These are phyloP conservation scores for Fraxinus platypoda DNA, from an alignment of 305 asterid genomes.

Conservation along the genomic window DNA sequence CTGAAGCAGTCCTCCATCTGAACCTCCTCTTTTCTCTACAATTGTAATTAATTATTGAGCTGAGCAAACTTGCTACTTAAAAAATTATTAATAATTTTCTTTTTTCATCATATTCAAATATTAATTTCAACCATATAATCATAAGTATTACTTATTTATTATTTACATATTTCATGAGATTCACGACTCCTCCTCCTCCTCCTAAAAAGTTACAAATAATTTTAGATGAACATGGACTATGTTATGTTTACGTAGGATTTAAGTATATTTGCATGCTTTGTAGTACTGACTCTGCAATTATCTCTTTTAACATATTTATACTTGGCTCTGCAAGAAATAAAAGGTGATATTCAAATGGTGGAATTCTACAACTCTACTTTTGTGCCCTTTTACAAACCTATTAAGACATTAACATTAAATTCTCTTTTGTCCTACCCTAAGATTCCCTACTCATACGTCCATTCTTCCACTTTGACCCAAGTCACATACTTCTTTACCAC, in stretches of 20 bases:
- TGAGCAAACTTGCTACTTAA: not conserved
- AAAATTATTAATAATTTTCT: too few relatives aligned
- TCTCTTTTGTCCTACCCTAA: conserved; percentile 9
- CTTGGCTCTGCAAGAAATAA: conserved; percentile 23
- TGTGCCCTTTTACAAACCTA: not conserved
- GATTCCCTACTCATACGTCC: not conserved
- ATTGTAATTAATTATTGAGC: not conserved
- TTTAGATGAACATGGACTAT: not conserved
- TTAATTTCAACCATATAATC: too few relatives aligned
- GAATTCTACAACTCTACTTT: not conserved
- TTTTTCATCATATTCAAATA: too few relatives aligned
- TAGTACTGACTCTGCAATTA: not conserved
- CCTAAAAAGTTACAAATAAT: not conserved
- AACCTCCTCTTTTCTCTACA: not conserved
- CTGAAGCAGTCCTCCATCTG: not conserved
- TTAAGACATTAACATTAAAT: not conserved
- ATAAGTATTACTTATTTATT: too few relatives aligned
- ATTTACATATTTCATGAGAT: too few relatives aligned
- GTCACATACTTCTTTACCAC: not conserved
- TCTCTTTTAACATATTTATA: not conserved
- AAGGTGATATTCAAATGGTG: not conserved
- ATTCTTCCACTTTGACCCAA: not conserved
- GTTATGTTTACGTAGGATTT: conserved; percentile 19
- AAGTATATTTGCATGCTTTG: conserved; percentile 6
- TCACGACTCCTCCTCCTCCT: not conserved